phyloP scores from a whole-genome alignment of 2,329 filamentous ascomycete species.

The Cyphellophora europaea region DNA sequence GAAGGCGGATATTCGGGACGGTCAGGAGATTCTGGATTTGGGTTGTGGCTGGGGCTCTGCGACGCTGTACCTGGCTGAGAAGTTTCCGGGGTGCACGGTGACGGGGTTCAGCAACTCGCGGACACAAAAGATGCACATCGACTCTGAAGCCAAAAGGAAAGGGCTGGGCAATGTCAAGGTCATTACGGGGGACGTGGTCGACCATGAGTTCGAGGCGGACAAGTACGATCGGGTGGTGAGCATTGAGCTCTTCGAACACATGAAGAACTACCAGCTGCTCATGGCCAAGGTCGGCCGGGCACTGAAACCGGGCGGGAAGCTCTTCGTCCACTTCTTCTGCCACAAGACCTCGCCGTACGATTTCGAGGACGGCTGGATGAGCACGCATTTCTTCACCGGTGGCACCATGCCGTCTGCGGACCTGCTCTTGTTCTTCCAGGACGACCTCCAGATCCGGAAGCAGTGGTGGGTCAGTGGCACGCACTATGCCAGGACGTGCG shows the following conservation, averaged over 20 bases:
- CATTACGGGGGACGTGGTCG: slow-evolving; percentile 58
- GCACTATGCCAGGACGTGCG: slow-evolving; percentile 61
- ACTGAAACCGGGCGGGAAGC: slow-evolving; percentile 55
- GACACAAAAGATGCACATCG: slow-evolving; percentile 60
- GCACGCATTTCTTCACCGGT: slow-evolving; percentile 62
- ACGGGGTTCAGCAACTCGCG: slow-evolving; percentile 62
- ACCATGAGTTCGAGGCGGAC: slow-evolving; percentile 52
- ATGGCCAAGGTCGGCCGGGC: slow-evolving; percentile 53
- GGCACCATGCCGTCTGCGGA: slow-evolving; percentile 64
- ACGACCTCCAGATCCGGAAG: slow-evolving; percentile 47
- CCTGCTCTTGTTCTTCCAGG: slow-evolving; percentile 57
- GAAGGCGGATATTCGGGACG: slow-evolving; percentile 49
- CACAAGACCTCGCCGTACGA: slow-evolving; percentile 59
- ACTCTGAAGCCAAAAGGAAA: slow-evolving; percentile 46
- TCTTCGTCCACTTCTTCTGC: slow-evolving; percentile 61
- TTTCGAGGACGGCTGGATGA: slow-evolving; percentile 67
- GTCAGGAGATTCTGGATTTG: slow-evolving; percentile 54
- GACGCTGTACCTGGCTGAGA: slow-evolving; percentile 50
- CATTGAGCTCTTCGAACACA: slow-evolving; percentile 66
- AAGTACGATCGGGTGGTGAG: slow-evolving; percentile 57
- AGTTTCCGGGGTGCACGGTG: slow-evolving; percentile 52
- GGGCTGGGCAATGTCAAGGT: slow-evolving; percentile 52
- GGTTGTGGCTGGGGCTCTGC: slow-evolving; percentile 34
- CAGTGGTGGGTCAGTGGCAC: slow-evolving; percentile 65
- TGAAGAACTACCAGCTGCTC: slow-evolving; percentile 65